Conservation (phyloP, 352 stramenopile genomes). For the Phytophthora megakarya region DNA sequence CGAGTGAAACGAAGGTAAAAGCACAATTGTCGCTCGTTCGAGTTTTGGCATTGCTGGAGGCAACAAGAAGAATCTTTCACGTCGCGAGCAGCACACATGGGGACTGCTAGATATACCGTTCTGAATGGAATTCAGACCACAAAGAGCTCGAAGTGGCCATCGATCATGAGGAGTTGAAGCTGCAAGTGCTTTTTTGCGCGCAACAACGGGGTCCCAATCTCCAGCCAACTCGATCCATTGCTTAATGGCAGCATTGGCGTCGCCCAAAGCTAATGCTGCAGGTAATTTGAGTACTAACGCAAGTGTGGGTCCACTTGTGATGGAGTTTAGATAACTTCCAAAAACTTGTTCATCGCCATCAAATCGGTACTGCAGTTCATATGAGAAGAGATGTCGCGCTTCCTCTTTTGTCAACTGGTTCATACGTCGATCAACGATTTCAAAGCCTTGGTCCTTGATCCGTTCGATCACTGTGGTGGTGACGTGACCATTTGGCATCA, state of each 20-base stretch:
- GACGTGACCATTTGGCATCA: slow-evolving; percentile 50
- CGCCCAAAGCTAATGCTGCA: slow-evolving; percentile 7
- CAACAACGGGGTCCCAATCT: slow-evolving; percentile 48
- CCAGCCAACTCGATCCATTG: slow-evolving; percentile 57
- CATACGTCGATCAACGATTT: slow-evolving; percentile 38
- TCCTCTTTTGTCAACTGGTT: slow-evolving; percentile 49
- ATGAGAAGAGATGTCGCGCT: slow-evolving; percentile 43
- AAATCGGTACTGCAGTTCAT: slow-evolving; percentile 41
- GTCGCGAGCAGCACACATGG: slow-evolving; percentile 49
- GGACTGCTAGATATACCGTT: slow-evolving; percentile 78
- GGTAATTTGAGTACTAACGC: slow-evolving; percentile 61
- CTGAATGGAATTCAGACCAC: slow-evolving; percentile 57
- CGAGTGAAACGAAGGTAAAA: slow-evolving; percentile 46
- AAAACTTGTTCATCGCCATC: slow-evolving; percentile 32
- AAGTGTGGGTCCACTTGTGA: slow-evolving; percentile 68
- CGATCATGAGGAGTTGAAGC: slow-evolving; percentile 42
- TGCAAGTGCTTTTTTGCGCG: slow-evolving; percentile 49
- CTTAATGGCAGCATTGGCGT: slow-evolving; percentile 33
- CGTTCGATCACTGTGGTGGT: slow-evolving; percentile 39
- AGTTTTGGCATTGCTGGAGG: slow-evolving; percentile 22
- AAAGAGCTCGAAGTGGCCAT: slow-evolving; percentile 74
- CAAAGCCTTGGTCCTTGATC: slow-evolving; percentile 67
- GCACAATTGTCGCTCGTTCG: slow-evolving; percentile 42
- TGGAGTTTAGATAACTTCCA: slow-evolving; percentile 50
- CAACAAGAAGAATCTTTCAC: slow-evolving; percentile 78